Base-by-base conservation (phyloP, 805 yeast genomes). In the Candida peoriensis region DNA sequence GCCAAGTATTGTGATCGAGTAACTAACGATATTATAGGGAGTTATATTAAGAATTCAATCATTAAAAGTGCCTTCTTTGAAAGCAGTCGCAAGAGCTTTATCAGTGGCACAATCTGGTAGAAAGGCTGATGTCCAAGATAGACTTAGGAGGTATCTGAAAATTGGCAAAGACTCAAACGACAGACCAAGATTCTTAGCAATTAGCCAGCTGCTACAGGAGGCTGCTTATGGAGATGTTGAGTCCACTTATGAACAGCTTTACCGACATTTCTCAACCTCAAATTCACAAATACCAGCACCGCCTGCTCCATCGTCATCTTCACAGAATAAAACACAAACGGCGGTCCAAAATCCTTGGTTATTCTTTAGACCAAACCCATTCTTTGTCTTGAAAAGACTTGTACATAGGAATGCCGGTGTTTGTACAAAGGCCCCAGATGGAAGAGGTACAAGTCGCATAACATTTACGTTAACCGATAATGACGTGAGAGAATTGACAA, bases 121-220 rank as follows among this genome's bases (percentile, higher is more conserved):
- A 24, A 86, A 85, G 55, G 68, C 70, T 15, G 81, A 74, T 22
- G 56, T 84, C 11, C 69, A 70, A 34, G 76, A 74, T 23, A 63
- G 87, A 22, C 55, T 85, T 6, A 52, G 60, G 32, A 60, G 57
- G n/a, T 70, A 62, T 44, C 44, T 78, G 24, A 58, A 60, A 20
- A 63, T 59, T 28, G 76, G 76, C 2, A 47, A 52, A 22, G 50
- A 61, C 4, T 47, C 52, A n/a, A 55, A 61, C 15, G 74, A 70
- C 35, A 47, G 53, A 6, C 63, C 68, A 30, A 59, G 74, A 35
- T 54, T 76, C 18, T 52, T 63, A 28, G 68, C 78, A 2, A 52
- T 74, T 12, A 60, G 66, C 22, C 59, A 67, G 20, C 40, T 76
- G 12, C 66, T 76, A 17, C 61, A 63, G 38, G 61, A 68, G 9